These are phyloP conservation scores for Schizothecium vesticola DNA, from an alignment of 495 filamentous ascomycete genomes.

Conservation along the genomic window DNA sequence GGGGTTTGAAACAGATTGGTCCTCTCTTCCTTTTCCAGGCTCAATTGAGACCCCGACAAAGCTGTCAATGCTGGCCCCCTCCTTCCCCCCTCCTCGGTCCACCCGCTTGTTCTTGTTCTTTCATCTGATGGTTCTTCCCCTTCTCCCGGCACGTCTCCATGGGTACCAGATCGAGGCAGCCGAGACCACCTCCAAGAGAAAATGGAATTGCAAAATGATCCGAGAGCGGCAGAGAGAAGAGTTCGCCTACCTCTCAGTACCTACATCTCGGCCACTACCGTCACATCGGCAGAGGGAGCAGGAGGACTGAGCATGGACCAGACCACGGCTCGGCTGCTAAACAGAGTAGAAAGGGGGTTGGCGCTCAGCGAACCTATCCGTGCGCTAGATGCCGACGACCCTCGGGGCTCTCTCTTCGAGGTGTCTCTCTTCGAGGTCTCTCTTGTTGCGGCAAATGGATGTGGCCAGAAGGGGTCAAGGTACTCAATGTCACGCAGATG, in stretches of 20 bases:
- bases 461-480: not conserved
- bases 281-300: not conserved
- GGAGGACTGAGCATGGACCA: slow-evolving; percentile 11
- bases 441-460: not conserved
- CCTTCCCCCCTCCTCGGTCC: not conserved
- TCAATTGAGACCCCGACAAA: not conserved
- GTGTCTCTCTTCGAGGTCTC: not conserved
- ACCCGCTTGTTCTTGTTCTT: not conserved
- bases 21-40: not conserved
- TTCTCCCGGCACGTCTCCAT: not conserved
- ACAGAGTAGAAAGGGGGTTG: not conserved
- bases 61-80: not conserved
- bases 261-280: not conserved
- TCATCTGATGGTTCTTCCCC: not conserved
- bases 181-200: not conserved
- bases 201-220: not conserved
- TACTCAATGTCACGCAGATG: not conserved
- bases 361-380: slow-evolving; percentile 13
- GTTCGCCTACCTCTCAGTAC: not conserved
- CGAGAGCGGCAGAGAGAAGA: not conserved
- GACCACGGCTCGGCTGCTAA: slow-evolving; percentile 23
- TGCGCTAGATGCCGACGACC: slow-evolving; percentile 5
- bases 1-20: slow-evolving; percentile 1
- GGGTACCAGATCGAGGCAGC: not conserved
- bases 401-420: not conserved